These are phyloP conservation scores for Fibroporia radiculosa DNA, from an alignment of 768 basidiomycete genomes.

Conservation along the genomic window DNA sequence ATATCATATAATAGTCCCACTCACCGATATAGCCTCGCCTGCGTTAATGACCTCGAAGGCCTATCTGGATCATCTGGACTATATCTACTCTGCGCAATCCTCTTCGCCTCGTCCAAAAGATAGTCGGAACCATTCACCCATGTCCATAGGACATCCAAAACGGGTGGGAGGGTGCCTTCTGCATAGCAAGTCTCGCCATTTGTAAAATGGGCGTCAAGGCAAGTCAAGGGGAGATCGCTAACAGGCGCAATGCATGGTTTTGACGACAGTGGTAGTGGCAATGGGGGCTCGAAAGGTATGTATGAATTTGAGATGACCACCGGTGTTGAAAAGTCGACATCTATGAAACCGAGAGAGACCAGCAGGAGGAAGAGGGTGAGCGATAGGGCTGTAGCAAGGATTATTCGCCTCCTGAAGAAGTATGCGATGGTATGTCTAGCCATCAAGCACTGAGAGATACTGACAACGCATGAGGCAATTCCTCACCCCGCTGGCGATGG, in stretches of 20 bases:
- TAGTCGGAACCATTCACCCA: conserved; percentile 26
- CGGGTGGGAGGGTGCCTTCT: conserved; percentile 7
- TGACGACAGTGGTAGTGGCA: neutral
- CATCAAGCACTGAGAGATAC: too few relatives aligned
- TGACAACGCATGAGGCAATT: too few relatives aligned
- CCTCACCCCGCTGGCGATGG: too few relatives aligned
- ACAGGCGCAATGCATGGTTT: conserved; percentile 8
- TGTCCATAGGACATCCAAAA: conserved; percentile 25
- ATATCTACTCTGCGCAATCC: conserved; percentile 6
- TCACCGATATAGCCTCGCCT: conserved; percentile 18
- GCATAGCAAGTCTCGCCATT: conserved; percentile 15
- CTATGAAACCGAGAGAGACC: neutral
- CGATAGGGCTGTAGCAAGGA: neutral
- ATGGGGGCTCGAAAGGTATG: conserved; percentile 1
- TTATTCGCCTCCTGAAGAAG: conserved; percentile 2
- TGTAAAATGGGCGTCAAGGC: conserved; percentile 18
- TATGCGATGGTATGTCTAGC: neutral
- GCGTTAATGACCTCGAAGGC: conserved; percentile 10
- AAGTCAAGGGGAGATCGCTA: conserved; percentile 14
- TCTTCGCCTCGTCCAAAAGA: conserved; percentile 13
- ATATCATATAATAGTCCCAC: conserved; percentile 3
- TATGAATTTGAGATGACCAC: too few relatives aligned
- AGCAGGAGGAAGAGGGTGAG: neutral
- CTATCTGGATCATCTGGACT: conserved; percentile 16
- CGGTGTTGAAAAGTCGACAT: neutral